Base-by-base conservation (phyloP, 192 early-diverging fungal species). In the Endogone sp. region DNA sequence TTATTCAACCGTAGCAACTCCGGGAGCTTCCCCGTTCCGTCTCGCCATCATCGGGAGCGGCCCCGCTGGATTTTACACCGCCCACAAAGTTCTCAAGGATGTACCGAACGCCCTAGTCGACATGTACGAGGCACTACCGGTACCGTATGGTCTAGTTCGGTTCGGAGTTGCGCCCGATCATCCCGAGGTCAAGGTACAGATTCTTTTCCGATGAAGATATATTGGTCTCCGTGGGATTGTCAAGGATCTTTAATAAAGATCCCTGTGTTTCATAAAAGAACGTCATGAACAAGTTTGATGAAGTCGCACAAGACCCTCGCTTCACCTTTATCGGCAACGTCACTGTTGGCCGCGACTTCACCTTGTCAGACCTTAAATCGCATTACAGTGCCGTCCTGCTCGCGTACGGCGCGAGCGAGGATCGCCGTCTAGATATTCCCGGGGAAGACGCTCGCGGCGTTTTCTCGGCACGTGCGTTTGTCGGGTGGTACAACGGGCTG, bases 161-260 rank as follows among this genome's bases (percentile, higher is more conserved):
- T 99, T 87, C 76, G 97, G 95, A 28, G 96, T 99, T 20, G 95
- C 97, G 24, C 94, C 97, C 3, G 94, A 97, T 76, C 97, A 99
- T 71, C 94, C 92, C 4, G 95, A 97, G 79, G 97, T 97, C 25
- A 99, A 99, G 83, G 93, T 91, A 80, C 9, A 22, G 25, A 6
- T 49, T 49, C 16, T 49, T 49, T 49, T 49, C 74, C 3, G 16
- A 28, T 28, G 27, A 64, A 30, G 21, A 57, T 55, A 24, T 23
- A 29, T 59, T 54, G 32, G 65, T 24, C 55, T 30, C 21, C 3
- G 56, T 25, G 25, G 27, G 27, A 4, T 22, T 31, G 20, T 49
- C 67, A n/a, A n/a, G n/a, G n/a, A n/a, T n/a, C n/a, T n/a, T n/a
- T n/a, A n/a, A n/a, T n/a, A n/a, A 54, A 20, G 37, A 30, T 56